Evolutionary conservation across 1,139 yeast genomes (phyloP).

Genomic region (Taphrina wiesneri): DNA sequence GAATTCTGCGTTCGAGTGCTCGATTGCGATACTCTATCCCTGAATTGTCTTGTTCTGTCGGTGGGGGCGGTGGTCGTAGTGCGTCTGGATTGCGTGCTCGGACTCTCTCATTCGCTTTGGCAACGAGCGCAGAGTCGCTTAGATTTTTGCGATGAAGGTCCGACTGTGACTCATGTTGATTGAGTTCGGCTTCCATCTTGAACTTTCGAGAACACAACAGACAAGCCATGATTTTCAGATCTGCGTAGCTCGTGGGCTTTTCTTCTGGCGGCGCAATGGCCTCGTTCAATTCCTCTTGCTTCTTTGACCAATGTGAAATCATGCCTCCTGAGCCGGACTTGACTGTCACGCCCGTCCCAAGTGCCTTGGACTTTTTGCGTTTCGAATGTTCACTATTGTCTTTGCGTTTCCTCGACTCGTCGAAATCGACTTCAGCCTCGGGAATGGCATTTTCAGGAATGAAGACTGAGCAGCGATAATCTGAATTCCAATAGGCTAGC

Average conservation of each 20-base stretch:
- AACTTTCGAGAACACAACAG: constrained; percentile 40
- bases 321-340: constrained; percentile 14
- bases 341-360: constrained; percentile 8
- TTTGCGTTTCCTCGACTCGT: not conserved
- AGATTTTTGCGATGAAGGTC: constrained; percentile 34
- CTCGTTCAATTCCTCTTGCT: constrained; percentile 32
- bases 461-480: constrained; percentile 34
- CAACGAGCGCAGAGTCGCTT: not conserved
- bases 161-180: constrained; percentile 39
- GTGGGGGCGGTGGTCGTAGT: not conserved
- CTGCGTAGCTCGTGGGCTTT: constrained; percentile 35
- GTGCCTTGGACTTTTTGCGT: constrained; percentile 9
- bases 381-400: not conserved
- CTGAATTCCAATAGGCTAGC: constrained; percentile 39
- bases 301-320: constrained; percentile 34
- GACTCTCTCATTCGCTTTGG: not conserved
- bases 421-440: constrained; percentile 1
- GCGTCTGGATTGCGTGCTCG: not conserved
- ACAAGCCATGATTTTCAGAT: constrained; percentile 37
- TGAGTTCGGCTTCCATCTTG: constrained; percentile 36
- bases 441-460: constrained; percentile 31
- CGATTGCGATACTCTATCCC: constrained; percentile 8
- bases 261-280: not conserved
- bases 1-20: constrained; percentile 7
- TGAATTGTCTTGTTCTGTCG: not conserved